These are phyloP conservation scores for Thraustochytrium sp. DNA, from an alignment of 352 stramenopile species.

Conservation along the genomic window DNA sequence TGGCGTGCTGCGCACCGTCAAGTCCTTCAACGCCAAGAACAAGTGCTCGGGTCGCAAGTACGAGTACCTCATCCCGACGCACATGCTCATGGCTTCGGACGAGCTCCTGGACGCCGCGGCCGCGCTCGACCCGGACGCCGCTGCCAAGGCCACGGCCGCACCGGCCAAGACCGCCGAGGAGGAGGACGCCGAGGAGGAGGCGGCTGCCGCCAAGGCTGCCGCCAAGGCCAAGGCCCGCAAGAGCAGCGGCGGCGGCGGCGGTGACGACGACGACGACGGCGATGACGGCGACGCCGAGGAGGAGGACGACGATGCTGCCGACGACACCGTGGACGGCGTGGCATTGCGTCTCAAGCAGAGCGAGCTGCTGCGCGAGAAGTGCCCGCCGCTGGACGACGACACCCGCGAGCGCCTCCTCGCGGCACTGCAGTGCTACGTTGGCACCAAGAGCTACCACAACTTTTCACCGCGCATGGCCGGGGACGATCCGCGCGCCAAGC, in stretches of 20 bases:
- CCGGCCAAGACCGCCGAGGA: neutral
- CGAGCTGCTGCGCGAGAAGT: neutral
- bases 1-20: conserved; percentile 61
- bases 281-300: too few relatives aligned
- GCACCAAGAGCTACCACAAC: conserved; percentile 87
- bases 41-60: conserved; percentile 77
- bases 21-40: conserved; percentile 82
- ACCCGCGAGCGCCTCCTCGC: conserved; percentile 52
- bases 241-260: too few relatives aligned
- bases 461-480: conserved; percentile 65
- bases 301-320: too few relatives aligned
- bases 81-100: conserved; percentile 60
- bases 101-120: neutral
- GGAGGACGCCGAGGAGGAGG: neutral
- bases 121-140: neutral
- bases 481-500: conserved; percentile 32
- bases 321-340: too few relatives aligned
- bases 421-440: conserved; percentile 64
- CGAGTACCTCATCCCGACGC: conserved; percentile 78
- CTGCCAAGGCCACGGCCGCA: neutral
- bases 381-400: neutral
- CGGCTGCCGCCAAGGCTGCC: neutral
- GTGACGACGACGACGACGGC: too few relatives aligned
- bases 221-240: too few relatives aligned
- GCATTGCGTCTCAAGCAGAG: neutral